Evolutionary conservation across 345 rosid species (phyloP), one percentile per base, ranked within the genome.

Genomic region (Ceriops tagal): DNA sequence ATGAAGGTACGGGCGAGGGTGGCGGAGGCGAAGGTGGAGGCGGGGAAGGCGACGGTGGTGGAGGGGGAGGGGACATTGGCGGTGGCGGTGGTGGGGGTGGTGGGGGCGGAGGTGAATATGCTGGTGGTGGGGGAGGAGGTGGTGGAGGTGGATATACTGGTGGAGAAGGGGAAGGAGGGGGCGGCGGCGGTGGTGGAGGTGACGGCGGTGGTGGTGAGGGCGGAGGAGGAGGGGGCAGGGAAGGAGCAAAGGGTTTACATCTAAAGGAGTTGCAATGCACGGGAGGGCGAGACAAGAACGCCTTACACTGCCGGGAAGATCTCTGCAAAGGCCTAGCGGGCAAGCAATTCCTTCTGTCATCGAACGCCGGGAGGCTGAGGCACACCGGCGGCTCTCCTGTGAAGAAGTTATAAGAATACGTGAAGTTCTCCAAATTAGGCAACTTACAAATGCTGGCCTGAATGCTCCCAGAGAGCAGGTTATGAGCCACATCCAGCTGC

Each of bases 221-320:
- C 34, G 67, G 73, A n/a, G 72, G 72, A 0, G 77, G 67, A 8
- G 67, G 28, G 15, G 55, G 49, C 49, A 80, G 31, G 11, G 82
- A 69, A 24, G 96, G 82, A 74, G 86, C 86, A 71, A 92, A 86
- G 28, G 91, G 88, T 28, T 78, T 71, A 60, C 98, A 93, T 71
- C 73, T 76, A 66, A 89, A 91, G 8, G 93, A 75, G 58, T 70
- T 70, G 65, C 98, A 93, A 73, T 85, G 71, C 65, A 91, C 96
- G 5, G 90, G 49, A 15, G 49, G 96, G 66, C 49, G 72, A 61
- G 91, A 85, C 83, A 77, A 68, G 75, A 86, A 82, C 22, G 87
- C 80, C 49, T 74, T 78, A 78, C 98, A 93, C 75, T 85, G 86
- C 49, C 3, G 49, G 4, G 49, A 26, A 24, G 71, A 59, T 53